phyloP scores from a whole-genome alignment of 2,329 filamentous ascomycete genomes.

The Diaporthe sp. region DNA sequence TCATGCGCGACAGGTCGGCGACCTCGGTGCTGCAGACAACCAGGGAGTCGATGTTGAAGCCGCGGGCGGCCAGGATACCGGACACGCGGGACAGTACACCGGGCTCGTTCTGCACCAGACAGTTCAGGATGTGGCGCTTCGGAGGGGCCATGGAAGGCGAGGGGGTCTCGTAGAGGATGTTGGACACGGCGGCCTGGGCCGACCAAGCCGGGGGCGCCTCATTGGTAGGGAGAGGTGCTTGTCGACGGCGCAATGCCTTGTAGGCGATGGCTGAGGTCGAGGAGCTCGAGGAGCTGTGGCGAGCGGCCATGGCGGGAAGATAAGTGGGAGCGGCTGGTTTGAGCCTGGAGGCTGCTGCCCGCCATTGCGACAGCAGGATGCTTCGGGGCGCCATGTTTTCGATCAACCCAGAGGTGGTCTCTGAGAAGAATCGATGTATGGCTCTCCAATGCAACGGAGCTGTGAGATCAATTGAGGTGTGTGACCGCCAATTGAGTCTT shows the following conservation, averaged over 20 bases:
- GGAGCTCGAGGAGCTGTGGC: slow-evolving; percentile 66
- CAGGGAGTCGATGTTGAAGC: slow-evolving; percentile 99
- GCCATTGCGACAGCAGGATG: slow-evolving; percentile 41
- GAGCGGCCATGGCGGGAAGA: slow-evolving; percentile 46
- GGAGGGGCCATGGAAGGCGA: slow-evolving; percentile 84
- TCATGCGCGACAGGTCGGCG: slow-evolving; percentile 97
- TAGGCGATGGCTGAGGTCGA: slow-evolving; percentile 96
- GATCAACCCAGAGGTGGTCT: slow-evolving; percentile 35
- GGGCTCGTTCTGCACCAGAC: slow-evolving; percentile 98
- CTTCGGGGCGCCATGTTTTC: slow-evolving; percentile 39
- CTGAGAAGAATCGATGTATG: slow-evolving; percentile 36
- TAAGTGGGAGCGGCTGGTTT: slow-evolving; percentile 44
- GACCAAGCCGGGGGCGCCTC: slow-evolving; percentile 84
- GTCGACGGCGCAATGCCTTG: slow-evolving; percentile 94
- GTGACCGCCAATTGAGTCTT: slow-evolving; percentile 16
- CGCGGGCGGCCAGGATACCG: slow-evolving; percentile 92
- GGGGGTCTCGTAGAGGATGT: slow-evolving; percentile 98
- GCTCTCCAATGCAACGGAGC: slow-evolving; percentile 26
- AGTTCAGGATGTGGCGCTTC: slow-evolving; percentile 97
- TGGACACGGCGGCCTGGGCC: slow-evolving; percentile 94
- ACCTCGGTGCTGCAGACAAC: slow-evolving; percentile 99
- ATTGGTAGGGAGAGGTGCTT: slow-evolving; percentile 84
- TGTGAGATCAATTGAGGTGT: slow-evolving; percentile 19
- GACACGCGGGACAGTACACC: slow-evolving; percentile 97
- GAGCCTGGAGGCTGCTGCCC: slow-evolving; percentile 41